A percentile compares a stretch with the other conserved stretches of the same genome.
These are phyloP conservation scores for Lagenidium giganteum DNA, from an alignment of 352 stramenopile species.

Conservation along the genomic window DNA sequence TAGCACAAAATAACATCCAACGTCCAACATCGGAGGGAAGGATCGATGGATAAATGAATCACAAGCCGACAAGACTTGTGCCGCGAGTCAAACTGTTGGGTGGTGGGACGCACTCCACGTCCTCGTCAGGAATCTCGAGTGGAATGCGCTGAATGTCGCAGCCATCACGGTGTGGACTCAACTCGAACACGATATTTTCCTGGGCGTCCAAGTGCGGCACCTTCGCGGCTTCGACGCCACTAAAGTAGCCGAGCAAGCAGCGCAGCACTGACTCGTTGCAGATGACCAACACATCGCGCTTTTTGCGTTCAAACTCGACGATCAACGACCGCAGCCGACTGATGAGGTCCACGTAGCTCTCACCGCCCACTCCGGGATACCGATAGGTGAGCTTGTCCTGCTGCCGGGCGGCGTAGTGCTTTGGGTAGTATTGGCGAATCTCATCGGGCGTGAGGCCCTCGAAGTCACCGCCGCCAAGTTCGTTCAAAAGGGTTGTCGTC, in stretches of 20 bases:
- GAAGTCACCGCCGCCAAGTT: conserved; percentile 88
- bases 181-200: conserved; percentile 66
- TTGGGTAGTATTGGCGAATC: conserved; percentile 80
- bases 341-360: conserved; percentile 94
- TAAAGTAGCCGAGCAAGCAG: conserved; percentile 79
- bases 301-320: conserved; percentile 90
- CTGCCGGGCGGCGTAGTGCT: conserved; percentile 78
- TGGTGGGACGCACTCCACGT: conserved; percentile 15
- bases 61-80: no score
- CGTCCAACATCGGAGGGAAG: no score
- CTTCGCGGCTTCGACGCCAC: conserved; percentile 61
- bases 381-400: conserved; percentile 91
- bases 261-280: conserved; percentile 76
- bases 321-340: conserved; percentile 88
- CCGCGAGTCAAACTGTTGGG: no score
- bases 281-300: conserved; percentile 83
- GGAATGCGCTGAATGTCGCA: conserved; percentile 82
- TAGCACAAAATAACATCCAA: no score
- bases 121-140: conserved; percentile 47
- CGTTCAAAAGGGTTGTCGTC: conserved; percentile 88
- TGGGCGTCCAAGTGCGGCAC: conserved; percentile 70
- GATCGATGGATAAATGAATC: no score
- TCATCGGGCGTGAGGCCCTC: conserved; percentile 85
- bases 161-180: conserved; percentile 76
- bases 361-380: conserved; percentile 85